Evolutionary conservation across 2,329 filamentous ascomycete species (phyloP).

Genomic region (Colletotrichum sp.): DNA sequence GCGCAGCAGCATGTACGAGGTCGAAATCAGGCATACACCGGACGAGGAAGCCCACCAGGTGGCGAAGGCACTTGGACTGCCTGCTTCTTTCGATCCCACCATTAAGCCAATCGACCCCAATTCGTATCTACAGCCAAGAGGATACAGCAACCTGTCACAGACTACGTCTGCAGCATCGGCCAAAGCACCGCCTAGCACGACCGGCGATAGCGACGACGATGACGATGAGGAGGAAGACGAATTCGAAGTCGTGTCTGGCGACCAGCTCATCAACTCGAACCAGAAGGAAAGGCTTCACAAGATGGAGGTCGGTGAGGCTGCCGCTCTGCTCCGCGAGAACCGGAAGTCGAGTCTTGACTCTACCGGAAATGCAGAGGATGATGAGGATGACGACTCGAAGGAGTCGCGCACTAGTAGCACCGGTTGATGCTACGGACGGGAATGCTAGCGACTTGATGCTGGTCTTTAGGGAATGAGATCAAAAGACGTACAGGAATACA

Average conservation of each 20-base stretch:
- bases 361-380: constrained; percentile 28
- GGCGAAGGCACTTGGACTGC: constrained; percentile 65
- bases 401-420: constrained; percentile 15
- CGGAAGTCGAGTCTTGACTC: constrained; percentile 32
- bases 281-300: constrained; percentile 60
- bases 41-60: constrained; percentile 71
- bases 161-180: background rate
- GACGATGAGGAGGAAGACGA: constrained; percentile 48
- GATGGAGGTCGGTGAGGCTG: constrained; percentile 65
- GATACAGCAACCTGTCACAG: background rate
- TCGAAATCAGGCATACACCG: constrained; percentile 58
- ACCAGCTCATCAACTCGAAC: constrained; percentile 47
- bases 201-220: constrained; percentile 48
- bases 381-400: constrained; percentile 39
- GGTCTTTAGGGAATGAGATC: background rate
- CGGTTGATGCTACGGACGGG: background rate
- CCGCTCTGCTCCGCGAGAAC: constrained; percentile 45
- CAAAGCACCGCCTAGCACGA: constrained; percentile 6
- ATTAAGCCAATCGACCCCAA: constrained; percentile 58
- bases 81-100: constrained; percentile 67
- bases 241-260: constrained; percentile 43
- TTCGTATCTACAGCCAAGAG: constrained; percentile 25
- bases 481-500: background rate
- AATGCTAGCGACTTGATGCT: background rate
- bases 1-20: constrained; percentile 55